Evolutionary conservation across 2,329 filamentous ascomycete genomes (phyloP).

Genomic region (Alternaria brassicicola): DNA sequence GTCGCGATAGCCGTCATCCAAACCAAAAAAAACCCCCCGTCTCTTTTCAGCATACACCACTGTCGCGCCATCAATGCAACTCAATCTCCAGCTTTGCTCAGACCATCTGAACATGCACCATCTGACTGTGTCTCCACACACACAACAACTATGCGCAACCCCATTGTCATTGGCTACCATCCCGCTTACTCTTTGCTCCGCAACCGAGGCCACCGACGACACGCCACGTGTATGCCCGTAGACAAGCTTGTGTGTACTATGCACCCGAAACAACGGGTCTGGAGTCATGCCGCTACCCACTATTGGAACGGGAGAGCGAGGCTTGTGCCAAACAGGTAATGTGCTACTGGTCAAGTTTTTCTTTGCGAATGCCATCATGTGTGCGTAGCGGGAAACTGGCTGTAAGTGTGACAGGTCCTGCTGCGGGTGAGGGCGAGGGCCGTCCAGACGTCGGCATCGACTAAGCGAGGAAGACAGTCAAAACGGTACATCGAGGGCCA

Average conservation of each 20-base stretch:
- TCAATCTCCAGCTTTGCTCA: conserved; percentile 14
- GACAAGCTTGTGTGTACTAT: conserved; percentile 18
- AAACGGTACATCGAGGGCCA: conserved; percentile 30
- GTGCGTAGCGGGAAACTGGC: conserved; percentile 25
- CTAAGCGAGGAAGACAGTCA: conserved; percentile 39
- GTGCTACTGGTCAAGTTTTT: conserved; percentile 9
- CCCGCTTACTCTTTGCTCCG: conserved; percentile 19
- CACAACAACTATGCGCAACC: conserved; percentile 4
- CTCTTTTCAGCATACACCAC: conserved; percentile 12
- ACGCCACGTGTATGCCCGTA: conserved; percentile 47
- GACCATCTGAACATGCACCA: conserved; percentile 13
- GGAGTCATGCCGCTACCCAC: conserved; percentile 28
- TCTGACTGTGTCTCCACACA: conserved; percentile 15
- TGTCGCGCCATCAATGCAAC: conserved; percentile 18
- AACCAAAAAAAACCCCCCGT: background rate
- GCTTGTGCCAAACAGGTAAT: conserved; percentile 14
- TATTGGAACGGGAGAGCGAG: conserved; percentile 12
- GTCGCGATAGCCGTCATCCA: conserved; percentile 15
- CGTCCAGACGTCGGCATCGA: conserved; percentile 35
- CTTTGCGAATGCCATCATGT: conserved; percentile 25
- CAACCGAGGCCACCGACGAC: conserved; percentile 36
- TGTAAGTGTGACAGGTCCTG: conserved; percentile 42
- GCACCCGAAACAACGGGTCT: conserved; percentile 19
- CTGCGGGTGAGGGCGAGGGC: conserved; percentile 40
- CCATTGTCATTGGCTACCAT: conserved; percentile 31